A percentile compares a stretch with the other conserved stretches of the same genome.
Conservation (phyloP, 768 basidiomycete genomes). For the Gymnopilus junonius region DNA sequence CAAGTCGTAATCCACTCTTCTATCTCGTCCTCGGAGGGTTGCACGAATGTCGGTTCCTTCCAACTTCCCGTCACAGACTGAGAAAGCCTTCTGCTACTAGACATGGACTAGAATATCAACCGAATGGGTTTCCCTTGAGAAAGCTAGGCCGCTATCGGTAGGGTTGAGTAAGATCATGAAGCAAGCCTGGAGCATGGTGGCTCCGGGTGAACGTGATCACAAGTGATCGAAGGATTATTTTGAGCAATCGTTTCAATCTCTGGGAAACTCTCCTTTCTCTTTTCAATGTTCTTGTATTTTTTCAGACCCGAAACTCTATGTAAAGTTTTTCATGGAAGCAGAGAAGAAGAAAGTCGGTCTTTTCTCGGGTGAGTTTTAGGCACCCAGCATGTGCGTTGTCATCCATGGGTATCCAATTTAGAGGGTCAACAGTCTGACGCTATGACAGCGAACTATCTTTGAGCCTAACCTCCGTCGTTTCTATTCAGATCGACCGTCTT, state of each 20-base stretch:
- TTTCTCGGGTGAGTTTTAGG: background rate
- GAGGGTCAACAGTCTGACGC: background rate
- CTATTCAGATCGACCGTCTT: background rate
- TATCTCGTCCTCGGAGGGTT: slow-evolving; percentile 34
- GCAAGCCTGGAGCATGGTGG: slow-evolving; percentile 8
- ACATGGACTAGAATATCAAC: slow-evolving; percentile 28
- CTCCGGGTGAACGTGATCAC: slow-evolving; percentile 18
- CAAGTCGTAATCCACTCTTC: slow-evolving; percentile 62
- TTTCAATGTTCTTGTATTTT: background rate
- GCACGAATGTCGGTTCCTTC: slow-evolving; percentile 31
- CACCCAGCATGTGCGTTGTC: background rate
- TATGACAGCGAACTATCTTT: slow-evolving; percentile 5
- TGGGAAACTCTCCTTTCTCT: background rate
- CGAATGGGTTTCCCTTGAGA: slow-evolving; percentile 1
- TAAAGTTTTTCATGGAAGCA: background rate
- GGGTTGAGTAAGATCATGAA: slow-evolving; percentile 13
- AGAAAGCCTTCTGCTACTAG: slow-evolving; percentile 41
- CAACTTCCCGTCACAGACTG: slow-evolving; percentile 41
- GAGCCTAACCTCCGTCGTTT: background rate
- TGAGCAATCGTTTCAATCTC: background rate
- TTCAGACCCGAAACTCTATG: background rate
- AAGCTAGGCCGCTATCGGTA: slow-evolving; percentile 8
- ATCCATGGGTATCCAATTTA: background rate
- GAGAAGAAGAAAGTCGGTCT: background rate
- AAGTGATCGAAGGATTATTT: background rate